A percentile compares a stretch with the other conserved stretches of the same genome.
Conservation (phyloP, 2,329 filamentous ascomycete species). For the Ophiostoma australiae region DNA sequence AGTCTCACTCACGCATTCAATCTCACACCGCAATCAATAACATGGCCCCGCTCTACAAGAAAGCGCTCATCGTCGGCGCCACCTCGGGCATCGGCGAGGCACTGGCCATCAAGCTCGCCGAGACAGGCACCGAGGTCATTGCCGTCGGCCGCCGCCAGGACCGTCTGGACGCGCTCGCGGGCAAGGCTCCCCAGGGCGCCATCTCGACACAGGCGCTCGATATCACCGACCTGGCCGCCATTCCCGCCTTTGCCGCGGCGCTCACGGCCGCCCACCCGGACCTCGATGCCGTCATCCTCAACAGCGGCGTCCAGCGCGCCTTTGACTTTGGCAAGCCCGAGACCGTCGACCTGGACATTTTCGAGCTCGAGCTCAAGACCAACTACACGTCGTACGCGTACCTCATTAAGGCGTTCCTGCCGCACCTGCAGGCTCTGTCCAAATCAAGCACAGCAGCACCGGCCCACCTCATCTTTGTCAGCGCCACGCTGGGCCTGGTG, state of each 20-base stretch:
- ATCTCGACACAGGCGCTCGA: slow-evolving; percentile 38
- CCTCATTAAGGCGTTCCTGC: slow-evolving; percentile 43
- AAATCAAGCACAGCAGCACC: neutral
- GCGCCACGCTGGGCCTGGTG: slow-evolving; percentile 35
- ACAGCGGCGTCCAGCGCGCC: slow-evolving; percentile 45
- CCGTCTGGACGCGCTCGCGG: slow-evolving; percentile 39
- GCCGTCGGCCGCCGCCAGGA: slow-evolving; percentile 45
- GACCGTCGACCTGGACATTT: slow-evolving; percentile 36
- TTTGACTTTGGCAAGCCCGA: slow-evolving; percentile 42
- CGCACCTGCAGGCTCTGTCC: slow-evolving; percentile 36
- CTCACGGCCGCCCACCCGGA: slow-evolving; percentile 40
- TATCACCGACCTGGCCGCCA: slow-evolving; percentile 38
- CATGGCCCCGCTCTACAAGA: slow-evolving; percentile 39
- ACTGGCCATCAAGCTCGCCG: slow-evolving; percentile 37
- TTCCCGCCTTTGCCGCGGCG: slow-evolving; percentile 34
- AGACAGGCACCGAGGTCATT: slow-evolving; percentile 41
- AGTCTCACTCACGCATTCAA: neutral
- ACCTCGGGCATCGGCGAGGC: slow-evolving; percentile 48
- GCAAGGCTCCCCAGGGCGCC: slow-evolving; percentile 20
- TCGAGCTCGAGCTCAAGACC: slow-evolving; percentile 41
- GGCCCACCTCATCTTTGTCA: slow-evolving; percentile 31
- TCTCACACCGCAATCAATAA: neutral
- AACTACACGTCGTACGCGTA: slow-evolving; percentile 45
- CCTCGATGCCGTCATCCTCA: slow-evolving; percentile 48
- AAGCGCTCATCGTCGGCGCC: slow-evolving; percentile 47